Evolutionary conservation across 225 moss, liverwort and hornwort species (phyloP), one percentile per base, ranked within the genome.

Genomic region (Polytrichum commune): DNA sequence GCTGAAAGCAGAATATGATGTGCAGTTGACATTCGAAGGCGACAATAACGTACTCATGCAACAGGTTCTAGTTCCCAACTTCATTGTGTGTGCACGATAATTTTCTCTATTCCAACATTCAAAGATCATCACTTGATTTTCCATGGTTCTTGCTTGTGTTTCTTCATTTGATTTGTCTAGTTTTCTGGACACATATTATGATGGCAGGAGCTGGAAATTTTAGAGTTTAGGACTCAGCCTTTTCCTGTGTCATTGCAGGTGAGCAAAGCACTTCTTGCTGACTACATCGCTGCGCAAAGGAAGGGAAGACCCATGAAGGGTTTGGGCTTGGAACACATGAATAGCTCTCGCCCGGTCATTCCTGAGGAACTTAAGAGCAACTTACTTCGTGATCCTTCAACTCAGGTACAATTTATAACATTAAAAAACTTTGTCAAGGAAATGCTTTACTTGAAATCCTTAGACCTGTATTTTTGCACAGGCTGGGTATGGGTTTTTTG

Each of bases 31-130:
- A 19, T 98, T 98, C 57, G 98, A 98, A 73, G 98, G 98, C 27
- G 98, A 98, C 82, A 98, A 98, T 29, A 98, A 98, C 65, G 98
- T 98, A 22, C 81, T 98, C 71, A 95, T 98, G 98, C 98, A 93
- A 74, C 98, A 98, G 91, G 98, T 95, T 63, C 27, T 63, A 18
- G 18, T 10, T 18, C 27, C 18, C 27, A 63, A 20, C 58, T 24
- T 20, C 7, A 20, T 23, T 6, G 9, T 24, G 9, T 20, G 24
- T 58, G 22, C 58, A 22, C 22, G 0, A 3, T 46, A 46, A 10
- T 46, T 46, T 46, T 46, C 13, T 46, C 46, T 46, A 46, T 46
- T 46, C 13, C 46, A 46, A 46, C 46, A 16, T 13, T 46, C 13
- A 46, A 46, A 13, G 46, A 38, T 0, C 46, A 46, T 46, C 46